Evolutionary conservation across 2,329 filamentous ascomycete species (phyloP), one percentile per base, ranked within the genome.

Genomic region (Rhynchosporium secalis): DNA sequence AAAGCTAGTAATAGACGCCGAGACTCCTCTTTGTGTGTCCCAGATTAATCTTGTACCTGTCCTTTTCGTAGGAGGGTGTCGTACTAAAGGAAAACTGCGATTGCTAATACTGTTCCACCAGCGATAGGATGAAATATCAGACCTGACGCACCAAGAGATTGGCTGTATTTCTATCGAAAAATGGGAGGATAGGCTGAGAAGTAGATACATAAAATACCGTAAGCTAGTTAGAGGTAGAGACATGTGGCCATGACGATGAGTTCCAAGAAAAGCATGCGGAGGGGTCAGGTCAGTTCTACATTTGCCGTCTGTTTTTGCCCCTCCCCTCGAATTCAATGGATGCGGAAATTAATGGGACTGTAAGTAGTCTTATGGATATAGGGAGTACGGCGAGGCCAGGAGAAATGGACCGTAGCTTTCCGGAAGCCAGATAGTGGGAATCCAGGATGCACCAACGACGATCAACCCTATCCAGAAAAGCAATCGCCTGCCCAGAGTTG

Each of bases 111-210:
- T 9, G 86, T 79, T 33, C 86, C 77, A 12, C 40, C 62, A 8
- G 64, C 68, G 66, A 88, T 80, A 61, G 81, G 83, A 43, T 86
- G 75, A 75, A 88, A 88, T 66, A 86, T 81, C 8, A 88, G 78
- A 10, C 85, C 85, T 60, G 82, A 75, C 58, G 85, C 72, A 38
- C 85, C 85, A 2, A 82, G 73, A 62, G 78, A 81, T 79, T 89
- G 86, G 68, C 75, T 71, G 72, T 90, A 89, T 64, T 82, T 76
- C 20, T 79, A 12, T 80, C n/a, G 77, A 71, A 87, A 89, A 62
- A 89, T 83, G 26, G 87, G 77, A 3, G 86, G 85, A 72, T 88
- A 89, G 15, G 82, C 83, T 70, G 88, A 84, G 69, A 89, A 89
- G 74, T 81, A 88, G 63, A 81, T 82, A 69, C 85, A 85, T 76